phyloP scores from a whole-genome alignment of 1,284 basidiomycete species.

The Boletus smithii region DNA sequence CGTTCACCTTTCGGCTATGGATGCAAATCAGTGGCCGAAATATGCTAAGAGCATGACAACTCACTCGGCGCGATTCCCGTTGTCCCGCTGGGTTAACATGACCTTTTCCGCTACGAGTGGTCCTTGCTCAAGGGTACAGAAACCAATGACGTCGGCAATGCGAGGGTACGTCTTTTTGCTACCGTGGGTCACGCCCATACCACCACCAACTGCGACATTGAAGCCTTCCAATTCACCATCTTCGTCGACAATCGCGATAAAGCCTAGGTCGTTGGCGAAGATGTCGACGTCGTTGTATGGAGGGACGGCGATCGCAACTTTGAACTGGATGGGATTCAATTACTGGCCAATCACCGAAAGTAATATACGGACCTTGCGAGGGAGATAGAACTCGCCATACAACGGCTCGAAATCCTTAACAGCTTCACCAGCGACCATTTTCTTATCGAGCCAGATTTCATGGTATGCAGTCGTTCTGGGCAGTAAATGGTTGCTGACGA shows the following conservation, averaged over 20 bases:
- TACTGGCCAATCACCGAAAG: slow-evolving; percentile 1
- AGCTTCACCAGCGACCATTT: slow-evolving; percentile 87
- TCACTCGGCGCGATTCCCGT: slow-evolving; percentile 90
- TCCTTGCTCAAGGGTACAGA: slow-evolving; percentile 88
- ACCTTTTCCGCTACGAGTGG: slow-evolving; percentile 87
- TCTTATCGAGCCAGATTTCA: slow-evolving; percentile 99
- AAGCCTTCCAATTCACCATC: slow-evolving; percentile 79
- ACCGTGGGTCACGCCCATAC: slow-evolving; percentile 99
- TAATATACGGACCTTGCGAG: slow-evolving; percentile 66
- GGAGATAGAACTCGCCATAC: slow-evolving; percentile 96
- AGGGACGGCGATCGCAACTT: slow-evolving; percentile 94
- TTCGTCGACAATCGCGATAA: slow-evolving; percentile 85
- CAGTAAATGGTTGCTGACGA: slow-evolving; percentile 83
- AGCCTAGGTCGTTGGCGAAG: slow-evolving; percentile 94
- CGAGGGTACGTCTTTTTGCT: slow-evolving; percentile 99
- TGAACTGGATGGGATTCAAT: slow-evolving; percentile 64
- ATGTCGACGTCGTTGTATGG: slow-evolving; percentile 97
- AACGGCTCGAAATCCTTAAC: slow-evolving; percentile 93
- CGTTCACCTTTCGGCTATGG: slow-evolving; percentile 47
- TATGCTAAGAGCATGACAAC: slow-evolving; percentile 29
- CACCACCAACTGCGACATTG: slow-evolving; percentile 90
- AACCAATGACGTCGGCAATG: slow-evolving; percentile 85
- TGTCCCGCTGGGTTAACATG: slow-evolving; percentile 92
- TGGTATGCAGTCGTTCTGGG: slow-evolving; percentile 94
- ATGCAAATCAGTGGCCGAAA: slow-evolving; percentile 7